Evolutionary conservation across 768 basidiomycete species (phyloP), one percentile per base, ranked within the genome.

Genomic region (Phallus indusiatus): DNA sequence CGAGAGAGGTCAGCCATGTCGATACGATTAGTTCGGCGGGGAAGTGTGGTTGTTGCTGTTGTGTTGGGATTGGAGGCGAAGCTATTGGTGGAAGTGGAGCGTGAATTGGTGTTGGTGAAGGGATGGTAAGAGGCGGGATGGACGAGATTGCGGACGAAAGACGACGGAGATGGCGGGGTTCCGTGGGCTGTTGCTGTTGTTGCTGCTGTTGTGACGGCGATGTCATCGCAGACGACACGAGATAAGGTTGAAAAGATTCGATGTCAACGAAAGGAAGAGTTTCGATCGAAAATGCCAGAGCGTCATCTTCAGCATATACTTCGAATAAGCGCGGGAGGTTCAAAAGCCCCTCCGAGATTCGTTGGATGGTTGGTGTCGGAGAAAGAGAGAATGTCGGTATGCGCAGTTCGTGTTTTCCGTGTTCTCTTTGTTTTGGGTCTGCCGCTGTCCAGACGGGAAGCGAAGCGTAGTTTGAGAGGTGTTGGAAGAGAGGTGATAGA

Each of bases 321-420:
- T 98, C 94, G 67, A 98, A 96, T 16, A 98, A 74, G 58, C 94
- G 75, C 1, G 95, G 92, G 2, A 99, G 81, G 72, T 95, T 96
- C 34, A 97, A 77, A 35, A 99, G 73, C n/a, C 94, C 93, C 67
- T 98, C 96, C 1, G 90, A 89, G 34, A 97, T 85, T 59, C 85
- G 83, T 61, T 94, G 89, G 61, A 96, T 85, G 4, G 81, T 84
- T 56, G 92, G 90, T 56, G 86, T 95, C 1, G 94, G 94, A 10
- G 90, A 90, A 12, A 97, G 77, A 1, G 94, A 96, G 74, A 99
- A 99, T 6, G 82, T 90, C 1, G 96, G 96, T 6, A 98, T 81
- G 35, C 81, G 78, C 24, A 90, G 67, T 75, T 71, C 22, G 77
- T 68, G 14, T 74, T 76, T 20, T 76, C 74, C 20, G 76, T 71